Evolutionary conservation across 1,284 basidiomycete species (phyloP), one percentile per base, ranked within the genome.

Genomic region (Exsudoporus floridanus): DNA sequence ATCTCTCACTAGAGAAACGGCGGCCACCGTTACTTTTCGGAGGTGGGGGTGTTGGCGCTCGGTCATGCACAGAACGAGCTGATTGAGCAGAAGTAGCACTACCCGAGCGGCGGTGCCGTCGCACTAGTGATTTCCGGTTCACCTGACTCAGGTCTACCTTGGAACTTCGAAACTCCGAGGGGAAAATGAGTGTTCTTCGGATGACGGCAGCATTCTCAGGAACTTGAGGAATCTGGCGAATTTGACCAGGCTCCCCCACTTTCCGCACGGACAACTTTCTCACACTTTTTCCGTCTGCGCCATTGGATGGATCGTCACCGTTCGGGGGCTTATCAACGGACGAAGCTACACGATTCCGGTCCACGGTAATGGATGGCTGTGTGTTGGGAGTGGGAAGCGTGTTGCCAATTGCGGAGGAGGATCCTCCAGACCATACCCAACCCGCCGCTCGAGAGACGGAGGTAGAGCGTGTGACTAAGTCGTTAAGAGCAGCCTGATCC

Each of bases 21-120:
- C 79, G 78, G 27, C 70, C 67, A 30, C 75, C 73, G 31, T 76
- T 71, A 6, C 78, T 71, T 56, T 81, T 80, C n/a, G 86, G 81
- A 31, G 88, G 89, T 18, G 88, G 88, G 23, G 88, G 89, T 2
- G 89, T 92, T 18, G 89, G 89, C n/a, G 75, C 84, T 49, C 89
- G 84, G 59, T 91, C 88, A 59, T 88, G 85, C 21, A 91, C 74
- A 30, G 89, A 90, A 49, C 83, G 82, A 60, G 71, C 66, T 2
- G 82, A 84, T 21, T 73, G 69, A 34, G 71, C 65, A 30, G 80
- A 81, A 18, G 75, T 74, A 14, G 76, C 75, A 59, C 88, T 86
- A 14, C 76, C 74, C 51, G 85, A 77, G 30, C 82, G 81, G 39
- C 82, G 82, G 45, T 81, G 77, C 30, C 73, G 71, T 47, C 62